These are phyloP conservation scores for Amylocystis lapponica DNA, from an alignment of 768 basidiomycete species.

Conservation along the genomic window DNA sequence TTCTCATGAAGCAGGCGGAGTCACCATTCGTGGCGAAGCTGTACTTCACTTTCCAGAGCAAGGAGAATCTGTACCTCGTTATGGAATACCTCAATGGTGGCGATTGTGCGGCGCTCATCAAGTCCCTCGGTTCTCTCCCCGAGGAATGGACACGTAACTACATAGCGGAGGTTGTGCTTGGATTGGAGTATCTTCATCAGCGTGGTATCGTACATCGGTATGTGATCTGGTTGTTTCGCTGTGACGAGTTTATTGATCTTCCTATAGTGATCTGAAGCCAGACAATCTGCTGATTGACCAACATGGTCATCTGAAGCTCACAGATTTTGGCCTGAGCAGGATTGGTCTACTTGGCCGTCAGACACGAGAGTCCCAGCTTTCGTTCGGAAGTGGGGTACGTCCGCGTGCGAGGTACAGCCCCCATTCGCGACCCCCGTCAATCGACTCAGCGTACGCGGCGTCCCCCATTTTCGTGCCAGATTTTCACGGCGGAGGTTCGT, in stretches of 20 bases:
- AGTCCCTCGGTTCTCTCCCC: constrained; percentile 85
- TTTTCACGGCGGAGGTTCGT: constrained; percentile 56
- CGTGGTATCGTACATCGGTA: constrained; percentile 96
- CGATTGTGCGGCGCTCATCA: constrained; percentile 95
- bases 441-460: constrained; percentile 74
- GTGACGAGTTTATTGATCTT: constrained; percentile 1
- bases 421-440: constrained; percentile 75
- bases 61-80: constrained; percentile 96
- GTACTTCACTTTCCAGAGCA: constrained; percentile 99
- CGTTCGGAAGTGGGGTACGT: constrained; percentile 25
- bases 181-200: constrained; percentile 94
- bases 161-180: constrained; percentile 92
- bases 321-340: constrained; percentile 94
- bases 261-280: constrained; percentile 85
- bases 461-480: constrained; percentile 68
- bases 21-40: constrained; percentile 97
- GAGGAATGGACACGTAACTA: constrained; percentile 98
- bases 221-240: constrained; percentile 20
- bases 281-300: constrained; percentile 97
- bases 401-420: constrained; percentile 53
- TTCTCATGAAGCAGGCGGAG: constrained; percentile 98
- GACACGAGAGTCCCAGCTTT: constrained; percentile 57
- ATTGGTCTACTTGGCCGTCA: constrained; percentile 98
- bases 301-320: constrained; percentile 94
- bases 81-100: constrained; percentile 99